Percentiles rank a stretch among this genome's conserved stretches.
Evolutionary conservation across 176 grass and related monocot genomes (phyloP).

Genomic region (Aegilops sharonensis): DNA sequence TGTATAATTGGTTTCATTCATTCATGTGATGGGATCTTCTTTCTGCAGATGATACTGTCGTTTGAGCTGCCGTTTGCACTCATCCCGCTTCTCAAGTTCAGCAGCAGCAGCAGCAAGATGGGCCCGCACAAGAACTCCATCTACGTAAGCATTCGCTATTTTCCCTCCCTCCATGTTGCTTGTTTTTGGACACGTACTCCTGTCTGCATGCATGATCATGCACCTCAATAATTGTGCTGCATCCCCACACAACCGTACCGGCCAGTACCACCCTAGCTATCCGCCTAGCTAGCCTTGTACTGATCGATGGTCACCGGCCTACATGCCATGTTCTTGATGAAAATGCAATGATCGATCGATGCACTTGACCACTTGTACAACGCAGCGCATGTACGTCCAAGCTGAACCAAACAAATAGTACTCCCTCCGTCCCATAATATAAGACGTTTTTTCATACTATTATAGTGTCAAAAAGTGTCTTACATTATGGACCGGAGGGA

Average conservation of each 20-base stretch:
- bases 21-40: background rate
- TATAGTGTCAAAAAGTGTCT: too few species aligned
- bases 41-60: conserved; percentile 12
- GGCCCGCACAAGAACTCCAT: conserved; percentile 92
- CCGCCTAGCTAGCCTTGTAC: background rate
- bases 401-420: conserved; percentile 10
- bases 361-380: background rate
- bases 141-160: conserved; percentile 41
- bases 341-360: background rate
- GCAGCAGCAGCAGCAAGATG: conserved; percentile 70
- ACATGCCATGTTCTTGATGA: conserved; percentile 26
- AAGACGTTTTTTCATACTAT: too few species aligned
- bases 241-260: background rate
- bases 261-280: background rate
- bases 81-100: conserved; percentile 16
- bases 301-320: background rate
- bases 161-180: background rate
- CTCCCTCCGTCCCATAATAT: too few species aligned
- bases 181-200: background rate
- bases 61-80: conserved; percentile 20
- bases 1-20: background rate
- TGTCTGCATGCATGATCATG: background rate
- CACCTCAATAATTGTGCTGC: background rate
- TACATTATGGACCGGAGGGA: too few species aligned
- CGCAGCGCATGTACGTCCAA: background rate